Base-by-base conservation (phyloP, 2,329 filamentous ascomycete species). In the Zymoseptoria brevis region DNA sequence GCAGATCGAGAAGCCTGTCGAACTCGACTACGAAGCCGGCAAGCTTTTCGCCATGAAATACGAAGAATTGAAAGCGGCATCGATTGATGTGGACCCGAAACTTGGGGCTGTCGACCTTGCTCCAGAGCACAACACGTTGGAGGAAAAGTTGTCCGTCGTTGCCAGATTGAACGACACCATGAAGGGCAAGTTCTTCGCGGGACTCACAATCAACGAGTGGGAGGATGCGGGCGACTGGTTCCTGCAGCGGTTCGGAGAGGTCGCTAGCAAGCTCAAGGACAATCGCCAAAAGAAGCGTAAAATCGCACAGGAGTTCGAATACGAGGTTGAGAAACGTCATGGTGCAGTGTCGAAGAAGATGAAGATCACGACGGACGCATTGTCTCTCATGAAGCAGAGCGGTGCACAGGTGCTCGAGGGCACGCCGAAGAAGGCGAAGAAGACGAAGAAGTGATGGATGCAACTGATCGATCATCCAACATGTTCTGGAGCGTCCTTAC, bases 161-260 rank as follows among this genome's bases (percentile, higher is more conserved):
- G 58, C 57, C 16, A 22, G 19, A 1, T 16, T 61, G 8, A 52
- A 63, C 9, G 24, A 35, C 8, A 55, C 71, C 24, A 73, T 78
- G 3, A 80, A 83, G 60, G 69, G 70, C 3, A 64, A 71, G 0
- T 83, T 85, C 69, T 79, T 87, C 62, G 71, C 74, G 1, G 77
- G 75, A 8, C 74, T 86, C 49, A 72, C 74, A 0, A 76, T 84
- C 16, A 70, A 75, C 3, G 77, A 85, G 62, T 86, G 84, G 81
- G 84, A 86, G 71, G 78, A 83, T 52, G 81, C 82, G 21, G 84
- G 84, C 2, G 81, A 84, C 59, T 82, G 83, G 77, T 79, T 87
- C 52, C 75, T 86, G 1, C 78, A 80, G 1, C 76, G 77, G 54
- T 85, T 86, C 65, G 74, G 74, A 53, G 71, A 75, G 4, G 72